phyloP scores from a whole-genome alignment of 2,329 filamentous ascomycete species.

The Bipolaris oryzae region DNA sequence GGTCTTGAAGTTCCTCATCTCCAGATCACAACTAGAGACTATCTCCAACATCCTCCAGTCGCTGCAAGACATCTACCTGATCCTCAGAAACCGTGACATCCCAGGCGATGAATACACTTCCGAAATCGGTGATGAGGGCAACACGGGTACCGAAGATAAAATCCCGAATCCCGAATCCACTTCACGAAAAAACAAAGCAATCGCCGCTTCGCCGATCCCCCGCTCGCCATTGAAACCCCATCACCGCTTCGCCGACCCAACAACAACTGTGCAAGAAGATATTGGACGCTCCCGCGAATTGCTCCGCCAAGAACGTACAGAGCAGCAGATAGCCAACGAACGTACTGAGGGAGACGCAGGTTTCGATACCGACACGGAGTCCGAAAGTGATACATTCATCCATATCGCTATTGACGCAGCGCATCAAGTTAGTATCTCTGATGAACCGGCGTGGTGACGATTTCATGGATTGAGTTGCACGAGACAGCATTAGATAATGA shows the following conservation, averaged over 20 bases:
- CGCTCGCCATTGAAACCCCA: not conserved
- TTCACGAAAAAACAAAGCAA: no score
- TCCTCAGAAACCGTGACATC: not conserved
- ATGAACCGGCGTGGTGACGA: not conserved
- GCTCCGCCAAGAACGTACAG: not conserved
- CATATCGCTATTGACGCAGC: not conserved
- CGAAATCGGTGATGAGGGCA: not conserved
- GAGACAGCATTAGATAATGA: not conserved
- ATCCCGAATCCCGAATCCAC: not conserved
- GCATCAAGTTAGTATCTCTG: not conserved
- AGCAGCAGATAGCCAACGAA: not conserved
- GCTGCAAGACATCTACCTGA: slow-evolving; percentile 6
- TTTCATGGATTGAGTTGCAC: not conserved
- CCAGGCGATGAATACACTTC: not conserved
- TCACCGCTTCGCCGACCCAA: not conserved
- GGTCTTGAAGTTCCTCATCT: not conserved
- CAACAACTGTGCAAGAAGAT: not conserved
- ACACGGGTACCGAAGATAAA: not conserved
- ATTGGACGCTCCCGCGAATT: not conserved
- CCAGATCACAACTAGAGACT: not conserved
- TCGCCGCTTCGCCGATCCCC: not conserved
- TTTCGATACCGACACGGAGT: not conserved
- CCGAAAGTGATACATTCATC: not conserved
- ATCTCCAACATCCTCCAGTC: not conserved
- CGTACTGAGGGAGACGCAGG: not conserved